Evolutionary conservation across 2,329 filamentous ascomycete genomes (phyloP).

Genomic region (Samsoniella hepiali): DNA sequence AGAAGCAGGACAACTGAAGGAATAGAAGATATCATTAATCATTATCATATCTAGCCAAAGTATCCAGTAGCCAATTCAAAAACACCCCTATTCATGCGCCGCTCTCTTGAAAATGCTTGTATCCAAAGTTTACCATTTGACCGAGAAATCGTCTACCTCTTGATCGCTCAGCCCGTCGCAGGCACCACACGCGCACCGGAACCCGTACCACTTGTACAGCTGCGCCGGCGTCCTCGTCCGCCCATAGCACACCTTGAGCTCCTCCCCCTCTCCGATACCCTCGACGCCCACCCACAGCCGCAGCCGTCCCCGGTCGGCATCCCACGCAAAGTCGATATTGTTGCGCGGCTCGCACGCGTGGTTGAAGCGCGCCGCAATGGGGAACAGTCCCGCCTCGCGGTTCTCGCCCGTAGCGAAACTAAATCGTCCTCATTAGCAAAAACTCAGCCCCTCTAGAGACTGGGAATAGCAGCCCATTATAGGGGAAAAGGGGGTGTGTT

Average conservation of each 20-base stretch:
- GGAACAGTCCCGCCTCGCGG: constrained; percentile 41
- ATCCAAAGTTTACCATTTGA: constrained; percentile 1
- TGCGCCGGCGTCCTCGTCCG: constrained; percentile 30
- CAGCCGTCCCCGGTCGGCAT: constrained; percentile 34
- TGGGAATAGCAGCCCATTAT: not conserved
- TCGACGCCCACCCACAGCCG: constrained; percentile 36
- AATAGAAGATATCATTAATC: constrained; percentile 8
- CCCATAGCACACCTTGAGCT: constrained; percentile 52
- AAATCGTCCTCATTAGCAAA: not conserved
- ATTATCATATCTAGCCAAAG: constrained; percentile 13
- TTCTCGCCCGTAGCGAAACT: constrained; percentile 28
- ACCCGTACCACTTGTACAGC: constrained; percentile 48
- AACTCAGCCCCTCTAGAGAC: not conserved
- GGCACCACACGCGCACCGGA: constrained; percentile 48
- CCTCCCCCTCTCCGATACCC: constrained; percentile 40
- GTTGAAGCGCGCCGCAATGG: constrained; percentile 55
- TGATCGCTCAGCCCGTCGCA: constrained; percentile 32
- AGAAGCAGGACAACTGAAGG: not conserved
- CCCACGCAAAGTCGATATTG: constrained; percentile 45
- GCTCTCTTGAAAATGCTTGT: not conserved
- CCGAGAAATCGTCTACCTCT: constrained; percentile 4
- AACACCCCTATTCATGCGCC: not conserved
- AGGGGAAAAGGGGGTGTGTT: not conserved
- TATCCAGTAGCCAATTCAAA: not conserved
- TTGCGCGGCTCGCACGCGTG: constrained; percentile 48